Base-by-base conservation (phyloP, 441 rosid genomes). In the Syzygium malaccense region DNA sequence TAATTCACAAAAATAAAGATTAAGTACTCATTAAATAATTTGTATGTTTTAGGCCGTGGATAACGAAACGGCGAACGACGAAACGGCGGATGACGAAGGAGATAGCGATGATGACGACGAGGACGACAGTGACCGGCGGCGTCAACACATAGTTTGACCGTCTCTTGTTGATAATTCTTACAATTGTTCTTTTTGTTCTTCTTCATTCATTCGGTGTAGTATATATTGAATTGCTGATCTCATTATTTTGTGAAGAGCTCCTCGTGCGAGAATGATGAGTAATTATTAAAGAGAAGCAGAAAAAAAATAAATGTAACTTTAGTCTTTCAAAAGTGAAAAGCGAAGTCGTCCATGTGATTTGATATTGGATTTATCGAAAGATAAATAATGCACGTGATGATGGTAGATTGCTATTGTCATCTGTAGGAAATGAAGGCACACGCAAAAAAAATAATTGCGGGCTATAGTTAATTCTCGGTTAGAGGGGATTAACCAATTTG, bases 61-160 rank as follows among this genome's bases (percentile, higher is more conserved):
- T 6, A 93, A 93, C 54, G 93, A 91, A 53, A 84, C 23, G 78
- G 90, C 91, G 18, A 45, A 45, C 4, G 93, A 93, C 53, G 93
- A 91, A 53, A 83, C 23, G 83, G 90, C 92, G 14, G 89, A 53
- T 55, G 86, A 88, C 14, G 95, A 93, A 13, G 95, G 88, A 19
- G 95, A 55, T 0, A 37, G 18, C 0, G 62, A 58, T 0, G 66
- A 58, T 0, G 54, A 84, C 0, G 25, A 85, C 3, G 90, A 92
- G 0, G 85, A 88, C 5, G 94, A 88, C 0, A 83, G 51, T 41
- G 89, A 90, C 37, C 90, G 91, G 87, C 95, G 86, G 23, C 95
- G 78, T 60, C 95, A 92, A 88, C 86, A 79, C 25, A 75, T 80
- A 17, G 56, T 87, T 54, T 89, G 5, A 56, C 20, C 13, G 9